Conservation (phyloP, 306 rosid genomes). For the Trichosanthes truncata region DNA sequence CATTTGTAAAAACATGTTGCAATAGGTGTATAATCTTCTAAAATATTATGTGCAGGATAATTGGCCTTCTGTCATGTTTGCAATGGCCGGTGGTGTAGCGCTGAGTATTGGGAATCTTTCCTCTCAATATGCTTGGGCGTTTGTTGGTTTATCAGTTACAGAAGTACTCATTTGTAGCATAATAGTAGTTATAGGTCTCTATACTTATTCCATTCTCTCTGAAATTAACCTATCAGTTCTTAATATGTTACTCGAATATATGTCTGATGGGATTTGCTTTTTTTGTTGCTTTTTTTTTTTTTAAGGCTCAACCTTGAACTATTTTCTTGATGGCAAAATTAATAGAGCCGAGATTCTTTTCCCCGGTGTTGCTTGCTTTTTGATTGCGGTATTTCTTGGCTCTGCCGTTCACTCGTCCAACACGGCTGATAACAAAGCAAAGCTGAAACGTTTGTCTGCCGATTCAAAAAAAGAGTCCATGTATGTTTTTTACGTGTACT, state of each 20-base stretch:
- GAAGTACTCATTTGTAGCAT: conserved; percentile 73
- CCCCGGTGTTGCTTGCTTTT: conserved; percentile 83
- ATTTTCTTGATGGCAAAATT: conserved; percentile 72
- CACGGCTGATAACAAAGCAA: conserved; percentile 57
- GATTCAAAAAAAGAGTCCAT: conserved; percentile 18
- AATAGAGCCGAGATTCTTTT: conserved; percentile 78
- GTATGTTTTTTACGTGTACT: conserved; percentile 29
- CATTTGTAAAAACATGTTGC: background rate
- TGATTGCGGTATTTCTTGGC: conserved; percentile 74
- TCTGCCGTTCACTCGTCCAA: conserved; percentile 77
- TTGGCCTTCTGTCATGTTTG: conserved; percentile 75
- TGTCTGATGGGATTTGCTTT: background rate
- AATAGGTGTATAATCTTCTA: conserved; percentile 1
- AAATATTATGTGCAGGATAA: conserved; percentile 43
- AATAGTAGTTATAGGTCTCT: conserved; percentile 68
- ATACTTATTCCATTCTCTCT: conserved; percentile 2
- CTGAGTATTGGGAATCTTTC: conserved; percentile 73
- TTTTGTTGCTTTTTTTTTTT: background rate
- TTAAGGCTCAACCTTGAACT: conserved; percentile 78
- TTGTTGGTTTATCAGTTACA: conserved; percentile 78
- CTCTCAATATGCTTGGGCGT: conserved; percentile 82
- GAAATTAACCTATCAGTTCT: background rate
- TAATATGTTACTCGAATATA: background rate
- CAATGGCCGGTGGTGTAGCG: conserved; percentile 76
- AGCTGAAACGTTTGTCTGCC: conserved; percentile 32